Evolutionary conservation across 2,329 filamentous ascomycete genomes (phyloP).

Genomic region (Juglanconis oblonga): DNA sequence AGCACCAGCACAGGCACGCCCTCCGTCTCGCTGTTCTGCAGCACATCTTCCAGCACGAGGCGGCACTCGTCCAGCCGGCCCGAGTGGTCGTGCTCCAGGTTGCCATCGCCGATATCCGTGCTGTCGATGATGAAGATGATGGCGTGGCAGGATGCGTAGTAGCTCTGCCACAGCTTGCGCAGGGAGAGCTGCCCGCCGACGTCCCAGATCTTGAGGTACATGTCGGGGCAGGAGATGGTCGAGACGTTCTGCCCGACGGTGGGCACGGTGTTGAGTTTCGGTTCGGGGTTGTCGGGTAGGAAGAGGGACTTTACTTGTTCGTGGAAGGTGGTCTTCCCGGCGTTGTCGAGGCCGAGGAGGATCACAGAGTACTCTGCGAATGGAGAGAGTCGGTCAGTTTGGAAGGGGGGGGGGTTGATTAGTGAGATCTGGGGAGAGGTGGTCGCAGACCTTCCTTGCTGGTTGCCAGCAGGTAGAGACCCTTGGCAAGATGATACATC

Average conservation of each 20-base stretch:
- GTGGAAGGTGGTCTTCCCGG: constrained; percentile 96
- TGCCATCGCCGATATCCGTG: constrained; percentile 85
- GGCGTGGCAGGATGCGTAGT: constrained; percentile 90
- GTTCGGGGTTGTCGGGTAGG: constrained; percentile 59
- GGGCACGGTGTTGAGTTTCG: constrained; percentile 81
- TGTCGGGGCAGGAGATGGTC: constrained; percentile 84
- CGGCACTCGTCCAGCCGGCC: constrained; percentile 83
- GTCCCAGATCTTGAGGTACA: constrained; percentile 99
- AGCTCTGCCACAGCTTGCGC: constrained; percentile 90
- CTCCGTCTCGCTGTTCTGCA: constrained; percentile 82
- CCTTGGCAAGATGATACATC: constrained; percentile 97
- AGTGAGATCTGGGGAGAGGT: neutral
- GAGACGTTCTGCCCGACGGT: constrained; percentile 97
- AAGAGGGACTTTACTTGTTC: constrained; percentile 93
- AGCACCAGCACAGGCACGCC: constrained; percentile 89
- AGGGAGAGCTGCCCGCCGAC: constrained; percentile 90
- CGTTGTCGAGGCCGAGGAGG: constrained; percentile 94
- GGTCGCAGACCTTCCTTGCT: constrained; percentile 79
- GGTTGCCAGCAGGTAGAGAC: constrained; percentile 89
- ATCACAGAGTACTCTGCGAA: constrained; percentile 88
- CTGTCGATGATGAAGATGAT: constrained; percentile 98
- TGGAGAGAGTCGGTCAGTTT: constrained; percentile 4
- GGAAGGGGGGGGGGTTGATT: constrained; percentile 1
- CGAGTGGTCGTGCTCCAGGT: constrained; percentile 50
- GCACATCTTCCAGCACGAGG: constrained; percentile 82